Conservation (phyloP, 169 alveolate genomes). For the Cryptosporidium meleagridis region DNA sequence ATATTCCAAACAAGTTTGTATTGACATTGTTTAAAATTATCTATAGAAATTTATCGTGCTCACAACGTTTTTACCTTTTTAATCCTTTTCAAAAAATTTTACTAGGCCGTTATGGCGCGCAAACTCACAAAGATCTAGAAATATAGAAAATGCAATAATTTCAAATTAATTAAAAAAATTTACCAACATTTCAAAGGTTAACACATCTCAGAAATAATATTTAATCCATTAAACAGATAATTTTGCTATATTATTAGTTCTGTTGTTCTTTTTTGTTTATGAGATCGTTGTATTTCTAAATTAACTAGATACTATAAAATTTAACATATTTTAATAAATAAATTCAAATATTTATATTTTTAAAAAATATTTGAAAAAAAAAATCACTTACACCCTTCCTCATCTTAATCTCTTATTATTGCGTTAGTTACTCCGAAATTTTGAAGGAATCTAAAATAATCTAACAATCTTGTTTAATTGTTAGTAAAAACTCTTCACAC, state of each 20-base stretch:
- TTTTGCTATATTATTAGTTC: not conserved
- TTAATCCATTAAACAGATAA: not conserved
- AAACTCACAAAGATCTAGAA: not conserved
- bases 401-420: not conserved
- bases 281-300: too few relatives aligned
- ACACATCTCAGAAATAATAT: not conserved
- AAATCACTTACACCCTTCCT: not conserved
- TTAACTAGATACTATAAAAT: too few relatives aligned
- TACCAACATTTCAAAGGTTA: not conserved
- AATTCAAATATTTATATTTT: too few relatives aligned
- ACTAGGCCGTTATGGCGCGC: not conserved
- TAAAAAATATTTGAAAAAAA: too few relatives aligned
- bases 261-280: too few relatives aligned
- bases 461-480: too few relatives aligned
- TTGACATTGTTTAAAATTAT: slow-evolving; percentile 20
- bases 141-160: slow-evolving; percentile 13
- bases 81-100: not conserved
- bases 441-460: too few relatives aligned
- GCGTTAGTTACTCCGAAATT: not conserved
- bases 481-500: not conserved
- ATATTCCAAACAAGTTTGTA: slow-evolving; percentile 12
- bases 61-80: not conserved
- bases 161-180: not conserved
- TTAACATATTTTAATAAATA: not conserved
- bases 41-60: not conserved